Base-by-base conservation (phyloP, 768 basidiomycete species). In the Xerocomellus chrysenteron region DNA sequence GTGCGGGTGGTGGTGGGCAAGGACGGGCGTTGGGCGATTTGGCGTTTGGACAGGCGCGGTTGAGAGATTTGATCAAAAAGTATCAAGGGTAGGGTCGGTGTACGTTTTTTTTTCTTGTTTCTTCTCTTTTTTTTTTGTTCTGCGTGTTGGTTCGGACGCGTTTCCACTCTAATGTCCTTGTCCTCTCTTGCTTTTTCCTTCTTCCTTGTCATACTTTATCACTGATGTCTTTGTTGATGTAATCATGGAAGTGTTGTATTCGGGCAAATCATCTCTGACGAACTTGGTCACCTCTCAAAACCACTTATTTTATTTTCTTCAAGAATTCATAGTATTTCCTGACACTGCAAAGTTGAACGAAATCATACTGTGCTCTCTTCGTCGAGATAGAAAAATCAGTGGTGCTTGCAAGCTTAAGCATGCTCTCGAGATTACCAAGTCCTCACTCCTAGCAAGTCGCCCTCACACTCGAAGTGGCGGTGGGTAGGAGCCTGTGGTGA, bases 41-140 rank as follows among this genome's bases (percentile, higher is more conserved):
- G 55, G 86, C 82, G 11, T 90, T 91, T 73, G 90, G 90, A 14
- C 86, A 91, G 70, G 88, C 89, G 14, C 76, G 86, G 57, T 71
- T 92, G 61, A 76, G 88, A 54, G 89, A 91, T 72, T 74, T 92
- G 58, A 92, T 92, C 68, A 87, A 85, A 81, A 88, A 90, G 65
- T 92, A 91, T 67, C 90, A 92, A 72, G 75, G 76, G 33, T 70
- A 61, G 37, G 13, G 9, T 39, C 26, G 39, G 24, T 30, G 58
- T 36, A 14, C 28, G 32, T 3, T 7, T 43, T 13, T n/a, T 16
- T 7, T 24, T 24, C 24, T 2, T 42, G 19, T 33, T 24, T 26
- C 6, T 30, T 21, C 12, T 37, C 13, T 37, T 37, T 24, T 40
- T 35, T 11, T 17, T 39, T 41, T 37, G 41, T 41, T 32, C 5